These are phyloP conservation scores for Marsdenia floribunda DNA, from an alignment of 257 asterid species.

Conservation along the genomic window DNA sequence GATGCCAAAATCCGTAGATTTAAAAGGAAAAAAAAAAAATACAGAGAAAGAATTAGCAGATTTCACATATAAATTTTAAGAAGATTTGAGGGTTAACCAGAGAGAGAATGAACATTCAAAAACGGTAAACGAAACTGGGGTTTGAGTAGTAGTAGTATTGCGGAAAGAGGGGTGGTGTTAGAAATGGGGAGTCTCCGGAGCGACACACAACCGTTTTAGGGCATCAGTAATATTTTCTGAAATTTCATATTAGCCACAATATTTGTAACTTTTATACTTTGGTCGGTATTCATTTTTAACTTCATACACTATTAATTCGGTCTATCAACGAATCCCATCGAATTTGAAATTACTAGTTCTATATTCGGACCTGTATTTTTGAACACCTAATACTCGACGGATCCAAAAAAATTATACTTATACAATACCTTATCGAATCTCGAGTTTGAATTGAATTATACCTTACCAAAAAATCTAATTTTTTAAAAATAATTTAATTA, in stretches of 20 bases:
- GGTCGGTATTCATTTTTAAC: background rate
- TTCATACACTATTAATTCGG: background rate
- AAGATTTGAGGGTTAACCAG: background rate
- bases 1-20: background rate
- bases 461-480: too few species aligned
- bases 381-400: too few species aligned
- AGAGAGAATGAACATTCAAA: background rate
- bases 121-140: background rate
- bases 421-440: too few species aligned
- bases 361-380: too few species aligned
- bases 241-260: constrained; percentile 20
- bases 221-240: constrained; percentile 26
- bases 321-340: too few species aligned
- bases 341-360: too few species aligned
- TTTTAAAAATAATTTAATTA: too few species aligned
- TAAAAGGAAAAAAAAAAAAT: background rate
- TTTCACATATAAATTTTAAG: background rate
- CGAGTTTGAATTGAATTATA: too few species aligned
- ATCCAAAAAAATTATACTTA: too few species aligned
- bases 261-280: constrained; percentile 10
- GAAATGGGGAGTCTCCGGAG: constrained; percentile 11
- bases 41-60: background rate
- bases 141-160: background rate
- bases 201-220: constrained; percentile 35
- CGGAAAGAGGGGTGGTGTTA: background rate